A percentile compares a stretch with the other conserved stretches of the same genome.
phyloP scores from a whole-genome alignment of 495 filamentous ascomycete species.

The Terfezia boudieri region DNA sequence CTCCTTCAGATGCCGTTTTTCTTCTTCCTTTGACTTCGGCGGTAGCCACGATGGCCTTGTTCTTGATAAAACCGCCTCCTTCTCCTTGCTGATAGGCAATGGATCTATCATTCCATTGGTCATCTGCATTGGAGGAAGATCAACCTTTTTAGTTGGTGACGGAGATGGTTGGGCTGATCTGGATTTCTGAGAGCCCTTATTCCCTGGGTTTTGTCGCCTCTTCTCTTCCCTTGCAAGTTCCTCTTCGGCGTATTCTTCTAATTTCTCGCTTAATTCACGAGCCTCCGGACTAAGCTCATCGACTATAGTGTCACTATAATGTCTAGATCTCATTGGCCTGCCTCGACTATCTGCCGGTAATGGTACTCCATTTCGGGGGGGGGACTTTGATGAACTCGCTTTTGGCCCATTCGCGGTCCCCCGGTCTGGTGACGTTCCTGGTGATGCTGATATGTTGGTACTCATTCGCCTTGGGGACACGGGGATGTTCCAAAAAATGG shows the following conservation, averaged over 20 bases:
- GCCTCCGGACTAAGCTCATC: constrained; percentile 69
- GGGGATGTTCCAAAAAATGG: constrained; percentile 80
- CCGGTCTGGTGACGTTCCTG: not conserved
- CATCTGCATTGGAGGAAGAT: constrained; percentile 57
- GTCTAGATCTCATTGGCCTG: constrained; percentile 47
- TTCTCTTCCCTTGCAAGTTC: constrained; percentile 23
- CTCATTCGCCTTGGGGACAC: constrained; percentile 55
- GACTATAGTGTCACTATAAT: constrained; percentile 53
- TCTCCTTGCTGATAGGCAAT: constrained; percentile 85
- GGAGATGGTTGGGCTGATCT: constrained; percentile 20
- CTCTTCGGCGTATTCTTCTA: constrained; percentile 65
- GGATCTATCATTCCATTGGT: constrained; percentile 93
- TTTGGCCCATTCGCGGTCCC: not conserved
- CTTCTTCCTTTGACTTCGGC: constrained; percentile 80
- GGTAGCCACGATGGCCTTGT: constrained; percentile 91
- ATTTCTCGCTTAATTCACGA: constrained; percentile 63
- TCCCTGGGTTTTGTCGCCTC: constrained; percentile 25
- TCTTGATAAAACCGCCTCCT: constrained; percentile 72
- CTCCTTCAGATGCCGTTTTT: constrained; percentile 72
- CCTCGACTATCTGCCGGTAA: constrained; percentile 7
- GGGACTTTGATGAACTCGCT: not conserved
- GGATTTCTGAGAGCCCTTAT: constrained; percentile 22
- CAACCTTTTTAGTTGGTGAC: constrained; percentile 25
- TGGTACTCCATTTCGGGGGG: not conserved
- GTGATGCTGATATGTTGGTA: not conserved